Evolutionary conservation across 2,329 filamentous ascomycete species (phyloP).

Genomic region (Cladosporium cucumerinum): DNA sequence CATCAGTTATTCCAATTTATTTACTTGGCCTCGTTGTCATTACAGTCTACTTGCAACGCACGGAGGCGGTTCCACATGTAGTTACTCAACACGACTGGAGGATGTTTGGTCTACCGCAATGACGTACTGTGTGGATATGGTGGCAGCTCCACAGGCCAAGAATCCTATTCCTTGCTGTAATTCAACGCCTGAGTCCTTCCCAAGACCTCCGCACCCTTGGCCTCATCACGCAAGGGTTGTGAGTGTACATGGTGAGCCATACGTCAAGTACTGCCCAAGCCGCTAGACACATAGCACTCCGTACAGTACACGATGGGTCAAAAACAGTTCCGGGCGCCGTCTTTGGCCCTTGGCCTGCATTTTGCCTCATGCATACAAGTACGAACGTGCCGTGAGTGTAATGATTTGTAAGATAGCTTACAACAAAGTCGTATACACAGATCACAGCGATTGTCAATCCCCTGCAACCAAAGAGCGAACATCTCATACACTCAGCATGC

Average conservation of each 20-base stretch:
- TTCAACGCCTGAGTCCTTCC: background rate
- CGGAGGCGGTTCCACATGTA: too few relatives aligned
- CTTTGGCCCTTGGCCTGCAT: background rate
- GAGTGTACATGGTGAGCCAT: background rate
- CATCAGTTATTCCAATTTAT: background rate
- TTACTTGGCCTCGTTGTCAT: background rate
- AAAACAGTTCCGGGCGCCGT: background rate
- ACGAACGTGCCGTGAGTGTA: background rate
- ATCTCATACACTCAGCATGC: background rate
- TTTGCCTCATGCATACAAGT: background rate
- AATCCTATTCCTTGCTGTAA: background rate
- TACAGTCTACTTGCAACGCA: too few relatives aligned
- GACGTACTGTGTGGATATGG: background rate
- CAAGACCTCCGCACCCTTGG: background rate
- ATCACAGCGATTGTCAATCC: background rate
- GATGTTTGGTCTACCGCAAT: background rate
- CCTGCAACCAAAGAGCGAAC: background rate
- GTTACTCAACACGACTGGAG: too few relatives aligned
- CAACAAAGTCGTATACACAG: too few relatives aligned
- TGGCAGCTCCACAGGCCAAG: background rate
- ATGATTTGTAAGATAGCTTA: too few relatives aligned
- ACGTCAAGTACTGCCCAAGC: background rate
- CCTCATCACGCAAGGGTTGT: background rate
- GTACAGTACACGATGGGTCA: background rate
- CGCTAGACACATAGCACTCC: background rate